Evolutionary conservation across 139 green algal species (phyloP).

Genomic region (Haematococcus sp.): DNA sequence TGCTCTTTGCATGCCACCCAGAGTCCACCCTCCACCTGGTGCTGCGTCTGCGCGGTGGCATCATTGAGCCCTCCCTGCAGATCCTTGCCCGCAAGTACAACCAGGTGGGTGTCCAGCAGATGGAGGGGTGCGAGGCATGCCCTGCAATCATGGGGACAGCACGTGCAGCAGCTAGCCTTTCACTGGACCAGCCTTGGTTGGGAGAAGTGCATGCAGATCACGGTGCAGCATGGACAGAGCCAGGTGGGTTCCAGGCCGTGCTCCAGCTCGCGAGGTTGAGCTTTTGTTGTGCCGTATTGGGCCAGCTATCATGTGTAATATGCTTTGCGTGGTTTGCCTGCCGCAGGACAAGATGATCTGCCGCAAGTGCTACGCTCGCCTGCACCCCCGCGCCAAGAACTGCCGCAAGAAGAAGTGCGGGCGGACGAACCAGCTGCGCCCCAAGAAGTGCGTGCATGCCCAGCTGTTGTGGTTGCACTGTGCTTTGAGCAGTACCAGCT

Average conservation of each 20-base stretch:
- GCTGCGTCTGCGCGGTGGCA: slow-evolving; percentile 93
- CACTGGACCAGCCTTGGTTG: too few relatives aligned
- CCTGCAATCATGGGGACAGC: too few relatives aligned
- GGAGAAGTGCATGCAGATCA: too few relatives aligned
- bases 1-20: slow-evolving; percentile 18
- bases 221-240: too few relatives aligned
- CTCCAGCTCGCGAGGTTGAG: too few relatives aligned
- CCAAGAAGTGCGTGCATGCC: slow-evolving; percentile 71
- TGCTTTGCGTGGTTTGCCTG: too few relatives aligned
- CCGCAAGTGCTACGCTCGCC: slow-evolving; percentile 99
- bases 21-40: slow-evolving; percentile 99
- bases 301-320: too few relatives aligned
- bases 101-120: slow-evolving; percentile 51
- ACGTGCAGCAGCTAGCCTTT: too few relatives aligned
- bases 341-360: slow-evolving; percentile 95
- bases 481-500: neutral
- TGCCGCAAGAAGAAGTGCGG: slow-evolving; percentile 96
- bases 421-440: slow-evolving; percentile 75
- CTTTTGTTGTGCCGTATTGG: too few relatives aligned
- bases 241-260: too few relatives aligned
- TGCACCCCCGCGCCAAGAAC: slow-evolving; percentile 96
- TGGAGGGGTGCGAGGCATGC: too few relatives aligned
- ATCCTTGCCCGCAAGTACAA: slow-evolving; percentile 98
- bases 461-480: neutral
- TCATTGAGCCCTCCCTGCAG: slow-evolving; percentile 99